Conservation (phyloP, 106 monocot genomes). For the Alisma plantagoaquatica region DNA sequence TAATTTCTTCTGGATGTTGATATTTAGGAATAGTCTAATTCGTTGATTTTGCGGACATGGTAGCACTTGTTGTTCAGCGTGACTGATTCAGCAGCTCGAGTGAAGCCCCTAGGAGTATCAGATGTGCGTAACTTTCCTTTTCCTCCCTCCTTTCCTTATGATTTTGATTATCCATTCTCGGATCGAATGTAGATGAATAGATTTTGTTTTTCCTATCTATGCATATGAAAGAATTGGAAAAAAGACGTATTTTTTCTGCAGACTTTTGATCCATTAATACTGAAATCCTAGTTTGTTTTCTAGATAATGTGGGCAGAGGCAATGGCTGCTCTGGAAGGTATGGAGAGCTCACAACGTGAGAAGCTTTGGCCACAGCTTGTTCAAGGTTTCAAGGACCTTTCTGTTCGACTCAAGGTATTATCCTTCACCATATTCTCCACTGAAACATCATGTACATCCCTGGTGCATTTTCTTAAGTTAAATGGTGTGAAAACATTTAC, state of each 20-base stretch:
- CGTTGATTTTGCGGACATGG: slow-evolving; percentile 5
- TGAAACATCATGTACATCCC: no score
- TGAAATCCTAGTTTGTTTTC: neutral
- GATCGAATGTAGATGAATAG: no score
- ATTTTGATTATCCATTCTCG: no score
- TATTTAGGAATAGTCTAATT: no score
- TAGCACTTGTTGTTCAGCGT: slow-evolving; percentile 94
- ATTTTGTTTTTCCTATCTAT: neutral
- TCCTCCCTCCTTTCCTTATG: no score
- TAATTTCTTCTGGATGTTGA: no score
- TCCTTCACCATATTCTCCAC: no score
- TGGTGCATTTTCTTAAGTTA: no score
- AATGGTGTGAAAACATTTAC: no score
- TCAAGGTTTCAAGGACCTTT: slow-evolving; percentile 90
- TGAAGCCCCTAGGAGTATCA: slow-evolving; percentile 82
- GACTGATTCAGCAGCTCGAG: slow-evolving; percentile 65
- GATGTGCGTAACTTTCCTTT: slow-evolving; percentile 46
- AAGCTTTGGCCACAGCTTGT: slow-evolving; percentile 97
- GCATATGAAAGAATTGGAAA: no score
- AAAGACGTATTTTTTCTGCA: neutral
- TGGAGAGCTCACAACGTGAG: slow-evolving; percentile 74
- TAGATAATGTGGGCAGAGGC: slow-evolving; percentile 99
- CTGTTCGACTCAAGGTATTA: slow-evolving; percentile 71
- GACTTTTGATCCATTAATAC: neutral
- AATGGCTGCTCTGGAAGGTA: slow-evolving; percentile 85